These are phyloP conservation scores for Pseudocercospora pini-densiflorae DNA, from an alignment of 2,329 filamentous ascomycete genomes.

Conservation along the genomic window DNA sequence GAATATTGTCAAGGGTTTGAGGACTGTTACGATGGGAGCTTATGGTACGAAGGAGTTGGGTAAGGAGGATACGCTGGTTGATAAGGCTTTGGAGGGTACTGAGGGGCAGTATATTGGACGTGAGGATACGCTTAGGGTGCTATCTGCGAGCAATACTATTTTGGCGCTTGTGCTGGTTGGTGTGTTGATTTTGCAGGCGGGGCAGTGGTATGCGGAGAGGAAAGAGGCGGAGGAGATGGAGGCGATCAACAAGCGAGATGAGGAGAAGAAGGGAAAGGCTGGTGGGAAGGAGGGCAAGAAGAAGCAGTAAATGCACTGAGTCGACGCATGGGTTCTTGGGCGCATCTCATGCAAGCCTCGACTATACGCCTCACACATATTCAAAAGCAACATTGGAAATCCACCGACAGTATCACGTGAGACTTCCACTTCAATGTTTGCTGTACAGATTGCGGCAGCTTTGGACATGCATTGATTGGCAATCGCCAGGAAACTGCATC, in stretches of 20 bases:
- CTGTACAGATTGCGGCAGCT: not conserved
- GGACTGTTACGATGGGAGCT: conserved; percentile 75
- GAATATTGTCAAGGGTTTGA: conserved; percentile 94
- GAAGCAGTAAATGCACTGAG: conserved; percentile 29
- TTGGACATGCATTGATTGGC: no score
- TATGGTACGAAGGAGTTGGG: conserved; percentile 57
- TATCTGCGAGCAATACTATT: conserved; percentile 95
- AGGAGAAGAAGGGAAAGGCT: conserved; percentile 51
- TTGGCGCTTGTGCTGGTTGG: conserved; percentile 89
- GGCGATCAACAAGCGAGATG: conserved; percentile 61
- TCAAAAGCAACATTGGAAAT: not conserved
- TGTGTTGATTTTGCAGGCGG: conserved; percentile 89
- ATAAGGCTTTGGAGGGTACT: conserved; percentile 42
- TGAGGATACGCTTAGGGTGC: conserved; percentile 87
- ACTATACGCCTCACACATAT: not conserved
- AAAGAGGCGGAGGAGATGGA: conserved; percentile 83
- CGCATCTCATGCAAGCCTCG: not conserved
- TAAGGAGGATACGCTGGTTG: conserved; percentile 43
- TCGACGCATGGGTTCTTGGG: not conserved
- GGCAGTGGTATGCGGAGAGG: conserved; percentile 97
- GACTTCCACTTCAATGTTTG: not conserved
- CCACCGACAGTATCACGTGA: not conserved
- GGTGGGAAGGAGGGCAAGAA: conserved; percentile 38
- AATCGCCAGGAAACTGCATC: not conserved
- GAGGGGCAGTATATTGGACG: conserved; percentile 73